Conservation (phyloP, 228 moss, liverwort and hornwort species). For the Sphagnum magellanicum region DNA sequence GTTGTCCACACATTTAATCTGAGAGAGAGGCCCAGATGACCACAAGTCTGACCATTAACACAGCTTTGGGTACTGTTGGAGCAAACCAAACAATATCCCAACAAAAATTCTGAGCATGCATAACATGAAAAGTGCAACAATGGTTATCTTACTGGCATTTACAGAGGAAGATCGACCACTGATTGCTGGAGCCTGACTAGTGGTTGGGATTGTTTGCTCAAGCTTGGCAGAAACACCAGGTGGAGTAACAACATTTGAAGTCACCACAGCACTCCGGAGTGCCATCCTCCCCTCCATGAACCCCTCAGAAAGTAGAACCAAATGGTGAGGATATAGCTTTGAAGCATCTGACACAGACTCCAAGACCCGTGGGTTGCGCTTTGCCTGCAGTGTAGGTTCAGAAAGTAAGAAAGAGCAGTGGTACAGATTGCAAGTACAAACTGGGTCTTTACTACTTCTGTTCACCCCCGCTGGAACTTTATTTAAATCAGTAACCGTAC, state of each 20-base stretch:
- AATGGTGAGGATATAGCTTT: constrained; percentile 52
- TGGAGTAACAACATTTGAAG: constrained; percentile 31
- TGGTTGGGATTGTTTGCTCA: constrained; percentile 46
- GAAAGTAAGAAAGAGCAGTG: too few relatives aligned
- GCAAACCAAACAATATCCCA: too few relatives aligned
- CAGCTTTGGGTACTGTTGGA: too few relatives aligned
- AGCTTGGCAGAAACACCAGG: constrained; percentile 62
- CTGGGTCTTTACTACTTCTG: too few relatives aligned
- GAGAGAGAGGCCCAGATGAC: too few relatives aligned
- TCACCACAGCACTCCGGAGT: constrained; percentile 45
- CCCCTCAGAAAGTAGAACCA: constrained; percentile 70
- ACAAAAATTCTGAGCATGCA: background rate
- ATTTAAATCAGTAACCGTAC: too few relatives aligned
- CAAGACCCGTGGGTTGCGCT: constrained; percentile 43
- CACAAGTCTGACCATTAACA: too few relatives aligned
- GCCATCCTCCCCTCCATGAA: constrained; percentile 82
- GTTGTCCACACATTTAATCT: too few relatives aligned
- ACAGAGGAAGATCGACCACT: constrained; percentile 59
- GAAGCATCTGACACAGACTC: constrained; percentile 51
- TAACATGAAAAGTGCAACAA: constrained; percentile 11
- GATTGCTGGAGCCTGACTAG: constrained; percentile 40
- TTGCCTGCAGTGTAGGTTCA: constrained; percentile 37
- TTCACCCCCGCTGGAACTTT: too few relatives aligned
- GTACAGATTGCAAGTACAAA: too few relatives aligned
- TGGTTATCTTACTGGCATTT: constrained; percentile 23